A percentile compares a stretch with the other conserved stretches of the same genome.
These are phyloP conservation scores for Albugo laibachii DNA, from an alignment of 352 stramenopile species.

Conservation along the genomic window DNA sequence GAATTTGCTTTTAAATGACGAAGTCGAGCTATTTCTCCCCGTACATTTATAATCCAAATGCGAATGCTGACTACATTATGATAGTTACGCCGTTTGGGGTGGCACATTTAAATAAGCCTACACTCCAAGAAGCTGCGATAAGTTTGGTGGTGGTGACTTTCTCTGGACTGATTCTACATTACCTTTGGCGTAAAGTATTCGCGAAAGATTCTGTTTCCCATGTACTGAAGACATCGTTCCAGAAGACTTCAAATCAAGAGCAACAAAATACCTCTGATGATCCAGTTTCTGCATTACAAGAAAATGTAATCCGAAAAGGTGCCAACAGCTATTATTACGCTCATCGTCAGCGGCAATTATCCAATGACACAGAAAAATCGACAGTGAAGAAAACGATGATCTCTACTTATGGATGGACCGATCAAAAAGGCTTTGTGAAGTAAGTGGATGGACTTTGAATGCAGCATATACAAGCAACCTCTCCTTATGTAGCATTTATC, in stretches of 20 bases:
- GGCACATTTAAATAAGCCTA: constrained; percentile 26
- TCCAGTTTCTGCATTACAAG: constrained; percentile 21
- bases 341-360: constrained; percentile 16
- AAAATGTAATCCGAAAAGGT: constrained; percentile 44
- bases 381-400: constrained; percentile 29
- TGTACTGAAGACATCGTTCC: constrained; percentile 8
- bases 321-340: constrained; percentile 77
- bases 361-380: constrained; percentile 9
- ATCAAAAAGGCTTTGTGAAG: constrained; percentile 45
- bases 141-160: not conserved
- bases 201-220: constrained; percentile 10
- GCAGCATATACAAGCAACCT: not conserved
- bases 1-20: no score
- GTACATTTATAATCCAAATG: constrained; percentile 51
- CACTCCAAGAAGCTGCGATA: constrained; percentile 15
- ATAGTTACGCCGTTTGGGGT: constrained; percentile 48
- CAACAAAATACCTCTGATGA: constrained; percentile 9
- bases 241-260: not conserved
- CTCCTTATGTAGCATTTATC: constrained; percentile 31
- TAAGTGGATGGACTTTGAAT: constrained; percentile 6
- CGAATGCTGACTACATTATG: constrained; percentile 29
- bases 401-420: constrained; percentile 63
- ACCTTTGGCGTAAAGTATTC: constrained; percentile 11
- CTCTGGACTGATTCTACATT: constrained; percentile 13
- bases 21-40: constrained; percentile 27